These are phyloP conservation scores for Solanum chiquidenum DNA, from an alignment of 257 asterid genomes.

Conservation along the genomic window DNA sequence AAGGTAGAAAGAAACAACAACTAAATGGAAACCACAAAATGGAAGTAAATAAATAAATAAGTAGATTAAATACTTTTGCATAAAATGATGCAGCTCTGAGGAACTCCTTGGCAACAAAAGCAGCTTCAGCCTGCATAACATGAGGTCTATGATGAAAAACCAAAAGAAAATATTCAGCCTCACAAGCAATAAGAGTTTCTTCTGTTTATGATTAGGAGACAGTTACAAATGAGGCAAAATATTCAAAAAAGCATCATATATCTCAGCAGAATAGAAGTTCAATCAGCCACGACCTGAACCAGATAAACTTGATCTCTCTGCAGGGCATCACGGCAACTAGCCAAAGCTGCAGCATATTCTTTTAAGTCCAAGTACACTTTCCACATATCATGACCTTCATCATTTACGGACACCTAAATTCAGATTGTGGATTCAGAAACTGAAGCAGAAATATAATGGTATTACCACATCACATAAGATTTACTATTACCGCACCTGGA, in stretches of 20 bases:
- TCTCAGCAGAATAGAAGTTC: background rate
- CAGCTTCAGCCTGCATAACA: slow-evolving; percentile 85
- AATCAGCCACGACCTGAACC: slow-evolving; percentile 59
- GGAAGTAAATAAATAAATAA: background rate
- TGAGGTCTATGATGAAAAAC: slow-evolving; percentile 8
- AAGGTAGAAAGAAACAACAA: background rate
- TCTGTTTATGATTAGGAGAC: background rate
- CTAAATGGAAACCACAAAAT: background rate
- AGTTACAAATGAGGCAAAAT: background rate
- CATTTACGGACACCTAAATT: slow-evolving; percentile 82
- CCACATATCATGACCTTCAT: slow-evolving; percentile 98
- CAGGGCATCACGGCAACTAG: slow-evolving; percentile 77
- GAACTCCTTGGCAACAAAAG: slow-evolving; percentile 79
- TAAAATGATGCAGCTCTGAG: slow-evolving; percentile 91
- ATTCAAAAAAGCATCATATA: background rate
- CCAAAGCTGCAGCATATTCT: slow-evolving; percentile 89
- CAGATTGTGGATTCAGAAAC: slow-evolving; percentile 6
- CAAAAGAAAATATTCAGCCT: background rate
- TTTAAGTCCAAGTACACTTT: slow-evolving; percentile 85
- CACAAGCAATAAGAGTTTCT: background rate
- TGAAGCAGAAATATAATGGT: background rate
- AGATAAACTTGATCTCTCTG: slow-evolving; percentile 97
- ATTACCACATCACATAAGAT: slow-evolving; percentile 2
- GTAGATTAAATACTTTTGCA: slow-evolving; percentile 67
- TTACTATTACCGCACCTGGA: slow-evolving; percentile 50